Conservation (phyloP, 495 filamentous ascomycete genomes). For the Neurospora sp. region DNA sequence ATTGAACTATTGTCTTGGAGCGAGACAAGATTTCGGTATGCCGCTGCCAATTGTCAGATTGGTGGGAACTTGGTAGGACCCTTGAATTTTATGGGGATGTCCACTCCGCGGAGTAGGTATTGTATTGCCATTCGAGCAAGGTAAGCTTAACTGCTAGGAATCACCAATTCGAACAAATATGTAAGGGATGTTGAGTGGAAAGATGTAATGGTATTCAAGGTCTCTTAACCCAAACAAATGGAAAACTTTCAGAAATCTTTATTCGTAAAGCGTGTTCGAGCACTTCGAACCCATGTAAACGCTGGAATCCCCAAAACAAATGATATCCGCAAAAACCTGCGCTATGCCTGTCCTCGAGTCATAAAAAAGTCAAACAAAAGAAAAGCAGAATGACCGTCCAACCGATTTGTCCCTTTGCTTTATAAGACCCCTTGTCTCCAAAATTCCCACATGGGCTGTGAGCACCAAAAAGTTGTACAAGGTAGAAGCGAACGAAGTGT, state of each 20-base stretch:
- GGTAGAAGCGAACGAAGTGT: background rate
- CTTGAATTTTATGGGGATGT: background rate
- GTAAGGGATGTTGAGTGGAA: background rate
- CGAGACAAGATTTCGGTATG: background rate
- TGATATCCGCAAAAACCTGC: conserved; percentile 4
- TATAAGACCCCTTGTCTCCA: background rate
- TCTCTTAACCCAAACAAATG: background rate
- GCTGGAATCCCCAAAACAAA: background rate
- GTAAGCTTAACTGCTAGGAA: background rate
- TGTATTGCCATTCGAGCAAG: background rate
- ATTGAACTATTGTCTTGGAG: background rate
- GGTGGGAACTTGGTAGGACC: background rate
- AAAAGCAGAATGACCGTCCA: background rate
- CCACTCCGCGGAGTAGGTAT: background rate
- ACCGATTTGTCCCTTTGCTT: background rate
- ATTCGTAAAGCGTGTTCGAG: conserved; percentile 8
- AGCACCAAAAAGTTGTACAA: background rate
- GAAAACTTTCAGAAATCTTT: background rate
- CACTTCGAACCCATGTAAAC: conserved; percentile 8
- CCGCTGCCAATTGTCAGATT: background rate
- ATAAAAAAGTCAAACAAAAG: background rate
- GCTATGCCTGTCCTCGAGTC: conserved; percentile 1
- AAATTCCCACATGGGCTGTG: background rate
- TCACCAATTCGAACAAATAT: background rate
- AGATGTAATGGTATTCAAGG: background rate